Conservation (phyloP, 257 asterid species). For the Ajuga chamaepitys region DNA sequence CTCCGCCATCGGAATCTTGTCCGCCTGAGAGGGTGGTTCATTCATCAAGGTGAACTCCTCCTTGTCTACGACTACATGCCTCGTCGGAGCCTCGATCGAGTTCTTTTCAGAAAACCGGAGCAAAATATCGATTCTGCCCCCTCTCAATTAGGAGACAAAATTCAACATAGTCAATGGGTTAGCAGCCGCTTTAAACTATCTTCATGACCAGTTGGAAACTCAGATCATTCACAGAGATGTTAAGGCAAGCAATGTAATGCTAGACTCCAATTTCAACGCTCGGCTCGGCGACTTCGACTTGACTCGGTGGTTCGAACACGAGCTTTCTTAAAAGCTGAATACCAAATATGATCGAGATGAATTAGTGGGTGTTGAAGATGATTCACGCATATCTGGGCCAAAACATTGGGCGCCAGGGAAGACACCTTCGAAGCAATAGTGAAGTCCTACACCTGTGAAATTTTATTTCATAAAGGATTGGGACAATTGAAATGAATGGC, state of each 20-base stretch:
- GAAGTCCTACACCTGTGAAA: too few relatives aligned
- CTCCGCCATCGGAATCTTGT: slow-evolving; percentile 98
- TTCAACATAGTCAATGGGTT: slow-evolving; percentile 58
- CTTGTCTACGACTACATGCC: slow-evolving; percentile 98
- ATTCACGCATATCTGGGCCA: too few relatives aligned
- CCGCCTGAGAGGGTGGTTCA: slow-evolving; percentile 83
- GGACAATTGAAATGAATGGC: too few relatives aligned
- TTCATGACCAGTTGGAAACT: slow-evolving; percentile 82
- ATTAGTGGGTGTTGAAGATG: too few relatives aligned
- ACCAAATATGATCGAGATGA: too few relatives aligned
- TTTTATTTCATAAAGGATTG: too few relatives aligned
- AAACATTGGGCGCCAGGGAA: too few relatives aligned
- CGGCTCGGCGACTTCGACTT: slow-evolving; percentile 87
- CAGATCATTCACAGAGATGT: slow-evolving; percentile 94
- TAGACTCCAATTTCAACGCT: slow-evolving; percentile 73
- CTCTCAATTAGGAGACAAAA: slow-evolving; percentile 53
- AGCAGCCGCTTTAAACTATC: slow-evolving; percentile 68
- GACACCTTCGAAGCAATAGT: too few relatives aligned
- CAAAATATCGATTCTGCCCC: slow-evolving; percentile 3
- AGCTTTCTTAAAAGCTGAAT: slow-evolving; percentile 28
- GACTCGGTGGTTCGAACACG: slow-evolving; percentile 92
- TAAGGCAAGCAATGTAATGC: slow-evolving; percentile 91
- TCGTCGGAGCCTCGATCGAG: slow-evolving; percentile 76
- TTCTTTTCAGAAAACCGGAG: slow-evolving; percentile 56
- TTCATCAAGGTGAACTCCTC: slow-evolving; percentile 55